These are phyloP conservation scores for Naganishia antarctica DNA, from an alignment of 768 basidiomycete genomes.

Conservation along the genomic window DNA sequence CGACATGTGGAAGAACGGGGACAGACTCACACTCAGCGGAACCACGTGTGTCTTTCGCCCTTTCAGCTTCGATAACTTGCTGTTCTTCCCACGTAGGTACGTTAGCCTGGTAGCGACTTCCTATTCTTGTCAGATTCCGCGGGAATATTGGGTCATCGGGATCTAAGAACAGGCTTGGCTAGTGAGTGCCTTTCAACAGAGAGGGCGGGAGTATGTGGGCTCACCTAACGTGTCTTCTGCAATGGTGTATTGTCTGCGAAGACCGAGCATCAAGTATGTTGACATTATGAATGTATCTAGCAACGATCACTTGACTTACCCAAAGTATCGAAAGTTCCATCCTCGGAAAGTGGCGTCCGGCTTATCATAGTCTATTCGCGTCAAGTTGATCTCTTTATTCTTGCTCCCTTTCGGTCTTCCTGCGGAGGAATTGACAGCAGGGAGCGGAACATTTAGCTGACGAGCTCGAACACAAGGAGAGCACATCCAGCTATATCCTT, in stretches of 20 bases:
- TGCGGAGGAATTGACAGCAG: slow-evolving; percentile 10
- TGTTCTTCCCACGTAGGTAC: slow-evolving; percentile 53
- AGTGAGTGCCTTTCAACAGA: slow-evolving; percentile 24
- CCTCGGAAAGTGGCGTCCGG: slow-evolving; percentile 45
- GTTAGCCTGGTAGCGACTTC: slow-evolving; percentile 74
- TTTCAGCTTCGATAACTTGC: slow-evolving; percentile 30
- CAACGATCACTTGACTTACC: slow-evolving; percentile 56
- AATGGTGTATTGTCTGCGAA: slow-evolving; percentile 71
- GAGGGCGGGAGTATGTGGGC: slow-evolving; percentile 34
- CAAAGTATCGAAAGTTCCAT: slow-evolving; percentile 80
- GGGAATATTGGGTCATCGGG: slow-evolving; percentile 96
- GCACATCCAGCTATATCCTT: slow-evolving; percentile 97
- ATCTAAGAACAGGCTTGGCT: slow-evolving; percentile 55
- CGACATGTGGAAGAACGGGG: too few species aligned
- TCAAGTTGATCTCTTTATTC: slow-evolving; percentile 77
- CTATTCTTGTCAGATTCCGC: slow-evolving; percentile 82
- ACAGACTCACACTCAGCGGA: slow-evolving; percentile 8
- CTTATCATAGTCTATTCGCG: slow-evolving; percentile 49
- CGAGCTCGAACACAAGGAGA: slow-evolving; percentile 63
- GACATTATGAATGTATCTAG: too few species aligned
- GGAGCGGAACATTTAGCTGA: background rate
- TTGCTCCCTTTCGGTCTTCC: slow-evolving; percentile 57
- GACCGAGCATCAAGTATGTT: too few species aligned
- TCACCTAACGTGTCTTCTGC: slow-evolving; percentile 85
- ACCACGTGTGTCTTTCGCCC: slow-evolving; percentile 27